Evolutionary conservation across 225 moss, liverwort and hornwort genomes (phyloP), one percentile per base, ranked within the genome.

Genomic region (Straminergon stramineum): DNA sequence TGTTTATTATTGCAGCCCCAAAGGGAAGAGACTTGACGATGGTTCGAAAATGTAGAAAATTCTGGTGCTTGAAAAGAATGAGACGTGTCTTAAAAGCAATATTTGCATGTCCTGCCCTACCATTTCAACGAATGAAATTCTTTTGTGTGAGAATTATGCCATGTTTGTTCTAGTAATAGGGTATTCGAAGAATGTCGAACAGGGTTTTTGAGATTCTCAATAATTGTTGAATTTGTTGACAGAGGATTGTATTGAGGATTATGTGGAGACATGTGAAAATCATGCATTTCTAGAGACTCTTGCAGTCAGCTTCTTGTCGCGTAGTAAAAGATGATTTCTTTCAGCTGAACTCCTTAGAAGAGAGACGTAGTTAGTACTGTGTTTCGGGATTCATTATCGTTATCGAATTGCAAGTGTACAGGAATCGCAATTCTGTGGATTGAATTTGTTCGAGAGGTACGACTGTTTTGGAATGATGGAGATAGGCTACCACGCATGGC

Each of bases 401-500:
- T 84, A 69, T 82, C 88, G 89, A 60, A 67, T 81, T 89, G 88
- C 53, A 83, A 82, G 88, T 90, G 74, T 91, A 87, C 96, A 99
- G 98, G 95, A 83, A 96, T 97, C 84, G 91, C 99, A 53, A 96
- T 97, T 88, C 89, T 99, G 88, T 99, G 99, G 99, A 92, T 99
- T 87, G 97, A 97, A 88, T 99, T 99, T 91, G 95, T 99, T 90
- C 95, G 97, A 88, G 99, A 99, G 89, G 94, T 99, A 78, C 96
- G 99, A 7, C 96, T 93, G 83, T 99, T 96, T 76, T 99, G 99
- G 99, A 93, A 99, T 89, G 96, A 99, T 76, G 95, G 95, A 76
- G 94, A 94, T 43, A 92, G 95, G 82, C 91, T 99, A 71, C 97
- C 99, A 63, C 94, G 99, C 74, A 92, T 99, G 84, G 91, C 97